Conservation (phyloP, 1,139 yeast species). For the Yueomyces sp. region DNA sequence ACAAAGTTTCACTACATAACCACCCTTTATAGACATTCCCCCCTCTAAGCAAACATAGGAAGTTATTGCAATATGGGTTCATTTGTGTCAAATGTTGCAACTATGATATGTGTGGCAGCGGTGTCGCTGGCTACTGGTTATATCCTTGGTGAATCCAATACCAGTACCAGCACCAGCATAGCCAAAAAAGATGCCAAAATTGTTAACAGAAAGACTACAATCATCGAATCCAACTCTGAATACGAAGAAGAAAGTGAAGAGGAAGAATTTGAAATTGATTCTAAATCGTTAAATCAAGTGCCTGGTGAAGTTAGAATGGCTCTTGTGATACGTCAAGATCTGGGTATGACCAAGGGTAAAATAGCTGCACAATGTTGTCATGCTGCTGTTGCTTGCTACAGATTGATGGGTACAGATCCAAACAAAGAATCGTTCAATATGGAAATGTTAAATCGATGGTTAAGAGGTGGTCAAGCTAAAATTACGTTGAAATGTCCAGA, state of each 20-base stretch:
- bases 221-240: conserved; percentile 10
- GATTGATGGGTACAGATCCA: conserved; percentile 45
- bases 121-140: conserved; percentile 20
- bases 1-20: background rate
- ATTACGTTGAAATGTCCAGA: conserved; percentile 71
- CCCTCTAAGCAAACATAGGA: background rate
- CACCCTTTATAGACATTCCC: no score
- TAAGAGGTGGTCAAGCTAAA: conserved; percentile 82
- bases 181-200: conserved; percentile 4
- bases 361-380: conserved; percentile 97
- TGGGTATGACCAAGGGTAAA: conserved; percentile 90
- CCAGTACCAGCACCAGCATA: background rate
- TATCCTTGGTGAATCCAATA: conserved; percentile 11
- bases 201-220: conserved; percentile 6
- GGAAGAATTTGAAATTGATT: conserved; percentile 44
- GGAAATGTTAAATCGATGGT: conserved; percentile 64
- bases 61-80: background rate
- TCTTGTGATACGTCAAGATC: conserved; percentile 73
- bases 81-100: background rate
- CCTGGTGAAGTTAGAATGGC: conserved; percentile 85
- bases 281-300: conserved; percentile 42
- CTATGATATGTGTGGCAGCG: conserved; percentile 7
- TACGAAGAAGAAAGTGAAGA: conserved; percentile 31
- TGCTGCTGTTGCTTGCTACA: conserved; percentile 88
- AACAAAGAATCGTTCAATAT: conserved; percentile 44